A percentile compares a stretch with the other conserved stretches of the same genome.
Conservation (phyloP, 2,329 filamentous ascomycete genomes). For the Verticillium nubilum region DNA sequence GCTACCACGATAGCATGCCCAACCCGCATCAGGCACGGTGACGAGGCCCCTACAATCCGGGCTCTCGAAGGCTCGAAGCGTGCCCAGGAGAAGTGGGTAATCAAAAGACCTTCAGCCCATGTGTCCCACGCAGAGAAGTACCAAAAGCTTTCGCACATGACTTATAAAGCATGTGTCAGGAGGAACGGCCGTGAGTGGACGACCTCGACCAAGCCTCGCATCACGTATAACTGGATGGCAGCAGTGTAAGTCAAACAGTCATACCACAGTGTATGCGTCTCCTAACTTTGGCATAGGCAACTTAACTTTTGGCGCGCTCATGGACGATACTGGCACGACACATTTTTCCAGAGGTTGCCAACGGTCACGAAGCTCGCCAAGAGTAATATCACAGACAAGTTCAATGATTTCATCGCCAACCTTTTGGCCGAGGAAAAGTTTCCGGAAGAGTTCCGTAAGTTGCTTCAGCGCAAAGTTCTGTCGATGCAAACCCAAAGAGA, state of each 20-base stretch:
- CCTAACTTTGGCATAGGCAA: background rate
- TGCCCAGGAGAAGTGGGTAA: background rate
- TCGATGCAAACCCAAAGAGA: background rate
- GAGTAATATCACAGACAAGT: background rate
- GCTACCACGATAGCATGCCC: background rate
- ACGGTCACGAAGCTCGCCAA: background rate
- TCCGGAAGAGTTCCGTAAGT: background rate
- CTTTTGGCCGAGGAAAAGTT: background rate
- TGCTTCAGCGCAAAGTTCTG: background rate
- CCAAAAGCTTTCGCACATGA: slow-evolving; percentile 1
- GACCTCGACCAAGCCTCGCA: background rate
- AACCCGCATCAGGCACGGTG: background rate
- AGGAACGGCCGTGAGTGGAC: background rate
- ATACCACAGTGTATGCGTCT: background rate
- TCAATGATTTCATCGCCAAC: background rate
- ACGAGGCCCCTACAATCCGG: background rate
- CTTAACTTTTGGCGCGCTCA: background rate
- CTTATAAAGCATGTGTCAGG: slow-evolving; percentile 7
- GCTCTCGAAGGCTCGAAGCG: background rate
- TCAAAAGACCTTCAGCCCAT: background rate
- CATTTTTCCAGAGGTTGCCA: background rate
- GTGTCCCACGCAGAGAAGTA: background rate
- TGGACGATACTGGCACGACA: background rate
- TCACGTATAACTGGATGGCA: slow-evolving; percentile 1
- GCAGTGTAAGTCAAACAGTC: background rate